phyloP scores from a whole-genome alignment of 352 stramenopile species.

The Globisporangium alternatum region DNA sequence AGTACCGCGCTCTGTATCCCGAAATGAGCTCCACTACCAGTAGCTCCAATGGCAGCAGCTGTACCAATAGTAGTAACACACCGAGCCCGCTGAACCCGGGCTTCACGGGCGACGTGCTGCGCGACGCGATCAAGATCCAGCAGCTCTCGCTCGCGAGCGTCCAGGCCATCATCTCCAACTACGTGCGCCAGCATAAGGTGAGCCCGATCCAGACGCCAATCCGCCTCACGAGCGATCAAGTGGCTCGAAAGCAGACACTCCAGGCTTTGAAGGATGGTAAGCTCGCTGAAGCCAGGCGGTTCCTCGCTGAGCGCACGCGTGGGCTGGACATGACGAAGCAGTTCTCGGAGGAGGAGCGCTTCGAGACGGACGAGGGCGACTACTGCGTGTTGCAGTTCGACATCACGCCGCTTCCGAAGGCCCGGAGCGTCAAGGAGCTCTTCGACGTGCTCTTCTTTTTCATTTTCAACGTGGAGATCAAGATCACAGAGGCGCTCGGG shows the following conservation, averaged over 20 bases:
- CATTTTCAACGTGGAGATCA: slow-evolving; percentile 45
- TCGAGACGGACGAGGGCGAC: slow-evolving; percentile 28
- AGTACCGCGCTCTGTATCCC: slow-evolving; percentile 28
- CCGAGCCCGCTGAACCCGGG: slow-evolving; percentile 16
- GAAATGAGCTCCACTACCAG: slow-evolving; percentile 8
- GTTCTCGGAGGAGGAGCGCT: slow-evolving; percentile 25
- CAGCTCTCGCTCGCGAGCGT: slow-evolving; percentile 34
- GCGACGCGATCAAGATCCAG: slow-evolving; percentile 25
- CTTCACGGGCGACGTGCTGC: slow-evolving; percentile 22
- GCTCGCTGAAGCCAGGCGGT: neutral
- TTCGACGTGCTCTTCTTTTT: slow-evolving; percentile 40
- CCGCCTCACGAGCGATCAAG: slow-evolving; percentile 6
- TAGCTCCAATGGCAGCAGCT: neutral
- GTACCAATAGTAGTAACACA: slow-evolving; percentile 5
- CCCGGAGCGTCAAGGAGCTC: slow-evolving; percentile 29
- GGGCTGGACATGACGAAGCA: slow-evolving; percentile 3
- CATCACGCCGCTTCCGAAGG: slow-evolving; percentile 31
- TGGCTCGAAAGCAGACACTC: neutral
- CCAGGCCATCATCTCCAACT: slow-evolving; percentile 29
- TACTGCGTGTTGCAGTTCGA: slow-evolving; percentile 37
- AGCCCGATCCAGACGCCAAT: slow-evolving; percentile 34
- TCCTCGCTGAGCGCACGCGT: neutral
- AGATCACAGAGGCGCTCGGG: slow-evolving; percentile 39
- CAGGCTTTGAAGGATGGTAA: slow-evolving; percentile 6
- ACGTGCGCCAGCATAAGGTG: slow-evolving; percentile 17